phyloP scores from a whole-genome alignment of 2,329 filamentous ascomycete genomes.

The Pseudofabraea citricarpa region DNA sequence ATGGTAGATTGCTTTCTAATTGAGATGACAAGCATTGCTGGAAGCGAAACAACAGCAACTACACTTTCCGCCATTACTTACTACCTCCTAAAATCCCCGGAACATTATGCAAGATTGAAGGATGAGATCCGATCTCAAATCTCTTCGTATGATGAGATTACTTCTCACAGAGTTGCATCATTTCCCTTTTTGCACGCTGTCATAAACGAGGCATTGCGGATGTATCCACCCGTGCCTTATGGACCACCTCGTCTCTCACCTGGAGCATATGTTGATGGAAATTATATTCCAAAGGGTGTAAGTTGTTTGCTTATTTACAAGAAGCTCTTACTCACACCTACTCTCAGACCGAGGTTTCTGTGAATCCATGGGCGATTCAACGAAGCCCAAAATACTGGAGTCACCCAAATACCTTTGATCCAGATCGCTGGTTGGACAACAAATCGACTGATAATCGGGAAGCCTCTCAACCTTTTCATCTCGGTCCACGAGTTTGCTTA shows the following conservation, averaged over 20 bases:
- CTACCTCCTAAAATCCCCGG: conserved; percentile 2
- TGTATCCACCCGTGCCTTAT: background rate
- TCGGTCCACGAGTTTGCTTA: conserved; percentile 16
- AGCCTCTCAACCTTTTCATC: conserved; percentile 12
- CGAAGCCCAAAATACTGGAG: conserved; percentile 12
- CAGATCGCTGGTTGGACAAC: conserved; percentile 28
- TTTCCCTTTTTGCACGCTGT: background rate
- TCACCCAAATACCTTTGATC: conserved; percentile 23
- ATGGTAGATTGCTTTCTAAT: too few species aligned
- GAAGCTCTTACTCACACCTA: background rate
- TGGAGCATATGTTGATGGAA: background rate
- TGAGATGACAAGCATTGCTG: conserved; percentile 22
- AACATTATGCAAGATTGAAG: background rate
- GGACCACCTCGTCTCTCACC: background rate
- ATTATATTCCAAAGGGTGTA: conserved; percentile 1
- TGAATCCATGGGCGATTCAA: conserved; percentile 8
- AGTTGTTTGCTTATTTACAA: background rate
- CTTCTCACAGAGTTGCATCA: background rate
- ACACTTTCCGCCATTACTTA: conserved; percentile 21
- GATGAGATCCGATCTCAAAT: conserved; percentile 4
- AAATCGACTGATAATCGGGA: conserved; percentile 9
- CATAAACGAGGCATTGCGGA: conserved; percentile 5
- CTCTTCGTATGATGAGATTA: conserved; percentile 4
- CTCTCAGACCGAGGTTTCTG: conserved; percentile 10
- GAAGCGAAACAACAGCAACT: conserved; percentile 24